These are phyloP conservation scores for Hypholoma fasciculare DNA, from an alignment of 768 basidiomycete genomes.

Conservation along the genomic window DNA sequence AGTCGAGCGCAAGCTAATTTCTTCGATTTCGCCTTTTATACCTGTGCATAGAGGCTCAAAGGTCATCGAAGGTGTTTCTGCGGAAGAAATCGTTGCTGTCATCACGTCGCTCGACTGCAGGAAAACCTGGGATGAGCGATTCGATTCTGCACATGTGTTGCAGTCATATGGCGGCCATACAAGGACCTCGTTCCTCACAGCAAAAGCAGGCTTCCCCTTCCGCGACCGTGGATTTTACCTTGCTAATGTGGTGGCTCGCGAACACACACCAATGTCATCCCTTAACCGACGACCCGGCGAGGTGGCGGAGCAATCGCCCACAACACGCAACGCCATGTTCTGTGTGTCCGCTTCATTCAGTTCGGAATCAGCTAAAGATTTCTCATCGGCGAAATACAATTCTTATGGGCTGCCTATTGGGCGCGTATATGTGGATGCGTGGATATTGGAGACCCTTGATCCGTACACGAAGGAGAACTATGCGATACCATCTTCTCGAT, in stretches of 20 bases:
- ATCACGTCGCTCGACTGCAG: slow-evolving; percentile 71
- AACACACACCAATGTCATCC: slow-evolving; percentile 29
- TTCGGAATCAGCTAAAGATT: slow-evolving; percentile 57
- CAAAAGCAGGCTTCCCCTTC: slow-evolving; percentile 87
- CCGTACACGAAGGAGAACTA: slow-evolving; percentile 94
- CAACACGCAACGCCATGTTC: slow-evolving; percentile 67
- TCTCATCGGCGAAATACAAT: slow-evolving; percentile 73
- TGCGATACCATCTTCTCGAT: slow-evolving; percentile 89
- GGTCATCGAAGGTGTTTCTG: slow-evolving; percentile 91
- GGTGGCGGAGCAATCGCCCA: slow-evolving; percentile 29
- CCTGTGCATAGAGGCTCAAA: slow-evolving; percentile 88
- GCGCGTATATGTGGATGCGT: slow-evolving; percentile 85
- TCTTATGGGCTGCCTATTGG: slow-evolving; percentile 73
- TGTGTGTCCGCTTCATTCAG: slow-evolving; percentile 83
- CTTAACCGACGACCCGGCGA: slow-evolving; percentile 46
- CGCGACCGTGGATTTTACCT: slow-evolving; percentile 86
- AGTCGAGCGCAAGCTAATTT: slow-evolving; percentile 72
- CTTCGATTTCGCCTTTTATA: slow-evolving; percentile 76
- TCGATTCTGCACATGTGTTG: slow-evolving; percentile 66
- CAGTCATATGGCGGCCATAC: slow-evolving; percentile 79
- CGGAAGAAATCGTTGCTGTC: slow-evolving; percentile 83
- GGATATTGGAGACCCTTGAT: slow-evolving; percentile 95
- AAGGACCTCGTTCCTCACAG: slow-evolving; percentile 68
- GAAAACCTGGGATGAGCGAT: slow-evolving; percentile 85
- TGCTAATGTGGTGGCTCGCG: slow-evolving; percentile 73